Conservation (phyloP, 306 rosid species). For the Cercis canadensis region DNA sequence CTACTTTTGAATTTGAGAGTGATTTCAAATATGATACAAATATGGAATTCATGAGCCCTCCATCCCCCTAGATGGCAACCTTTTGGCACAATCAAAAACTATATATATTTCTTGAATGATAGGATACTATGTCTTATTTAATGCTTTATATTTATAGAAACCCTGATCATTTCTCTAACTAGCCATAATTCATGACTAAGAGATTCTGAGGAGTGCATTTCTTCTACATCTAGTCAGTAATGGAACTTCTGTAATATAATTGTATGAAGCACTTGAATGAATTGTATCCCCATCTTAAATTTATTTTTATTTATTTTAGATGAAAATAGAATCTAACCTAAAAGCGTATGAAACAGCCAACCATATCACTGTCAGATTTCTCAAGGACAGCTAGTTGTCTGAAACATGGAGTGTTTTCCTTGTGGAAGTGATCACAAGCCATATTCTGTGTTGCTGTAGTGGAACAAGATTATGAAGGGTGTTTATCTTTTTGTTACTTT, state of each 20-base stretch:
- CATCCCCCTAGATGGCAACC: not conserved
- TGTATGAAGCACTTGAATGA: constrained; percentile 10
- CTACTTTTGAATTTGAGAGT: constrained; percentile 18
- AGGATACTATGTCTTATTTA: constrained; percentile 3
- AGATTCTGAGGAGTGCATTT: constrained; percentile 8
- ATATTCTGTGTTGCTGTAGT: not conserved
- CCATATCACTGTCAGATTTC: no score
- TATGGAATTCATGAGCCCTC: constrained; percentile 7
- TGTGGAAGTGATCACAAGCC: not conserved
- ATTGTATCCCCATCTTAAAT: not conserved
- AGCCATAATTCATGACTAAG: not conserved
- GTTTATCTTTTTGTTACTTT: not conserved
- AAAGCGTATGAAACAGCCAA: no score
- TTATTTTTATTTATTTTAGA: no score
- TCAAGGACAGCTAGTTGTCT: not conserved
- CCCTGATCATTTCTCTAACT: constrained; percentile 16
- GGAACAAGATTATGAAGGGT: not conserved
- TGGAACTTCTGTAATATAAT: not conserved
- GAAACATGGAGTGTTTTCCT: not conserved
- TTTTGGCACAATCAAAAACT: not conserved
- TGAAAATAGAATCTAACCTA: no score
- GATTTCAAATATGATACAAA: constrained; percentile 23
- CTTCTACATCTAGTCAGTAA: constrained; percentile 3
- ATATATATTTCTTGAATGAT: constrained; percentile 3
- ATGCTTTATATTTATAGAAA: constrained; percentile 1